Percentiles rank a stretch among this genome's conserved stretches.
Evolutionary conservation across 352 stramenopile species (phyloP).

Genomic region (Phytophthora podocarpi): DNA sequence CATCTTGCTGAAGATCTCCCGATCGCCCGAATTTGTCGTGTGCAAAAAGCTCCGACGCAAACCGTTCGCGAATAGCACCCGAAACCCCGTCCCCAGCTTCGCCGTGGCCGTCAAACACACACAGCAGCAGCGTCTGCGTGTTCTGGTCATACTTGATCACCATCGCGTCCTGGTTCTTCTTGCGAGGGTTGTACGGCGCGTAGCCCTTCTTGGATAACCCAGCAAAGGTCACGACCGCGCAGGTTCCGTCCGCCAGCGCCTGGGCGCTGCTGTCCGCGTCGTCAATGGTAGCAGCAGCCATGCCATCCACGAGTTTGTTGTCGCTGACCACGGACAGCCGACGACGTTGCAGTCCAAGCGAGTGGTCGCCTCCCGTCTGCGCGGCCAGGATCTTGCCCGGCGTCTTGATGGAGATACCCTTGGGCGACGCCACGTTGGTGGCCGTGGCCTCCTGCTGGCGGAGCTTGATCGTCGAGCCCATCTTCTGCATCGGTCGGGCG

Average conservation of each 20-base stretch:
- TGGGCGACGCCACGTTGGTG: conserved; percentile 78
- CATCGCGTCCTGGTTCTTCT: conserved; percentile 98
- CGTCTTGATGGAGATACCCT: conserved; percentile 82
- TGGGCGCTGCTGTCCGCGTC: conserved; percentile 57
- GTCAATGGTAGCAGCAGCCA: conserved; percentile 64
- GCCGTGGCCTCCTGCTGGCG: conserved; percentile 63
- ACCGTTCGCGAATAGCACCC: conserved; percentile 87
- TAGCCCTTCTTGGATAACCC: conserved; percentile 87
- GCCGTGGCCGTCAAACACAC: conserved; percentile 97
- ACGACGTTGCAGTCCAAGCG: conserved; percentile 65
- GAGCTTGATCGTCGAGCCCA: conserved; percentile 58
- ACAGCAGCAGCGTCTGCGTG: conserved; percentile 94
- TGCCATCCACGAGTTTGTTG: conserved; percentile 83
- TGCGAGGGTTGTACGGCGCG: conserved; percentile 94
- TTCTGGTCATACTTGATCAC: conserved; percentile 94
- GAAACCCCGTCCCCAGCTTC: conserved; percentile 95
- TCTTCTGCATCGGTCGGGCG: conserved; percentile 46
- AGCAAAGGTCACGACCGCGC: conserved; percentile 68
- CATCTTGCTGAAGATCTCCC: conserved; percentile 62
- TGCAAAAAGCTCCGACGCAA: conserved; percentile 91
- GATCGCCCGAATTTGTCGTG: conserved; percentile 81
- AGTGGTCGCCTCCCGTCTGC: conserved; percentile 50
- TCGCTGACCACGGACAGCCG: conserved; percentile 77
- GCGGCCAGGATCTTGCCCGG: conserved; percentile 45
- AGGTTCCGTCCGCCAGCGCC: conserved; percentile 56